Evolutionary conservation across 225 moss, liverwort and hornwort species (phyloP).

Genomic region (Physcomitrellopsis africana): DNA sequence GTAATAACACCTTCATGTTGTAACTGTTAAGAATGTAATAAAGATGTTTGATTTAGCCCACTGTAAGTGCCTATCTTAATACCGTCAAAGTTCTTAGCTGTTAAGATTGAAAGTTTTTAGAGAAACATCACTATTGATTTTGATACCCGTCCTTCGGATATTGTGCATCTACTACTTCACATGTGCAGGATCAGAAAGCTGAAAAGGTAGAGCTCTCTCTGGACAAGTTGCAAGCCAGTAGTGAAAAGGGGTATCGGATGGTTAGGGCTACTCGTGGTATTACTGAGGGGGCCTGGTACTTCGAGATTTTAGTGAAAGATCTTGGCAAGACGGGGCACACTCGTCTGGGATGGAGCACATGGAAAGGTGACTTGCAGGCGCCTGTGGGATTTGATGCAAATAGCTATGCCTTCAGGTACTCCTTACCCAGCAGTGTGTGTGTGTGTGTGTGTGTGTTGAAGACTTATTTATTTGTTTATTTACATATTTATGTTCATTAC

Average conservation of each 20-base stretch:
- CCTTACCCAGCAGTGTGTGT: slow-evolving; percentile 4
- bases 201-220: slow-evolving; percentile 91
- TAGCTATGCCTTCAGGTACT: slow-evolving; percentile 84
- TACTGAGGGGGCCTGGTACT: slow-evolving; percentile 95
- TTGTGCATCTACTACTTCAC: background rate
- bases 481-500: no score
- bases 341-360: slow-evolving; percentile 92
- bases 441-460: slow-evolving; percentile 14
- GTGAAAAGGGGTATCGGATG: slow-evolving; percentile 98
- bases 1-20: background rate
- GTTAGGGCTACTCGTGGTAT: slow-evolving; percentile 94
- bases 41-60: slow-evolving; percentile 7
- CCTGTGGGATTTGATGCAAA: slow-evolving; percentile 96
- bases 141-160: background rate
- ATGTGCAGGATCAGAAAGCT: slow-evolving; percentile 78
- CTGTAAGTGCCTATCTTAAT: slow-evolving; percentile 7
- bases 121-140: background rate
- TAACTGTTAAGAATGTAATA: background rate
- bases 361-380: slow-evolving; percentile 93
- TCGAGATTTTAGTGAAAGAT: slow-evolving; percentile 79
- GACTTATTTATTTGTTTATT: no score
- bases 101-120: background rate
- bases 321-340: slow-evolving; percentile 88
- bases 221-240: slow-evolving; percentile 88
- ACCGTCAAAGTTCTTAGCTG: background rate